phyloP scores from a whole-genome alignment of 805 yeast genomes.

The Wickerhamiella domercqiae region DNA sequence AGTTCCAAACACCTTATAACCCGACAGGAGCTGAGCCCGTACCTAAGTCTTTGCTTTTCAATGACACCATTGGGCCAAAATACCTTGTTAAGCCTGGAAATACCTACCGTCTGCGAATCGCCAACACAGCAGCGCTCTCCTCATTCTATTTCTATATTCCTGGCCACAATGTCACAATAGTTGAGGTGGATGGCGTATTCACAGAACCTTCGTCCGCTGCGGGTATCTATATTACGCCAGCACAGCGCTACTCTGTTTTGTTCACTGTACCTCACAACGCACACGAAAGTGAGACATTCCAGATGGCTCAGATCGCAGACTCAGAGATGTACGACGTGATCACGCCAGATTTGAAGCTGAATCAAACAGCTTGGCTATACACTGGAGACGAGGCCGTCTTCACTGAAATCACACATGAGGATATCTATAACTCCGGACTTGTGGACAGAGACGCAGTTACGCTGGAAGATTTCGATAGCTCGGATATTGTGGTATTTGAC shows the following conservation, averaged over 20 bases:
- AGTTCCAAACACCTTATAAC: slow-evolving; percentile 57
- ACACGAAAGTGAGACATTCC: slow-evolving; percentile 39
- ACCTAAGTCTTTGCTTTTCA: slow-evolving; percentile 66
- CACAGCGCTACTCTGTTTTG: slow-evolving; percentile 80
- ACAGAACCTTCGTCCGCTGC: slow-evolving; percentile 61
- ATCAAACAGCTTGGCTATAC: slow-evolving; percentile 59
- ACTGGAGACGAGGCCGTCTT: slow-evolving; percentile 9
- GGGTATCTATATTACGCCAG: slow-evolving; percentile 66
- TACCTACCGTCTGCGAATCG: slow-evolving; percentile 66
- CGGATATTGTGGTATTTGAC: slow-evolving; percentile 43
- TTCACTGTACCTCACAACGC: slow-evolving; percentile 53
- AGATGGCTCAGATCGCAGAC: slow-evolving; percentile 72
- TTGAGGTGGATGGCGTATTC: slow-evolving; percentile 84
- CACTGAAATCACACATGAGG: slow-evolving; percentile 34
- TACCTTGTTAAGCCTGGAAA: slow-evolving; percentile 62
- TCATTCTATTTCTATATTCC: slow-evolving; percentile 82
- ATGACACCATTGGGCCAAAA: slow-evolving; percentile 51
- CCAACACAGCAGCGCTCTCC: slow-evolving; percentile 81
- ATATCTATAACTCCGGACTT: slow-evolving; percentile 37
- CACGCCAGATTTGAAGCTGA: slow-evolving; percentile 50
- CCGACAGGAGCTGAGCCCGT: slow-evolving; percentile 99
- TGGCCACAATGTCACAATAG: slow-evolving; percentile 71
- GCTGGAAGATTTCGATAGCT: slow-evolving; percentile 20
- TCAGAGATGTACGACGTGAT: slow-evolving; percentile 63
- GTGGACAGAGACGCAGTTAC: slow-evolving; percentile 20